Percentiles rank a stretch among this genome's conserved stretches.
phyloP scores from a whole-genome alignment of 805 yeast genomes.

The Komagataella pseudopastoris region DNA sequence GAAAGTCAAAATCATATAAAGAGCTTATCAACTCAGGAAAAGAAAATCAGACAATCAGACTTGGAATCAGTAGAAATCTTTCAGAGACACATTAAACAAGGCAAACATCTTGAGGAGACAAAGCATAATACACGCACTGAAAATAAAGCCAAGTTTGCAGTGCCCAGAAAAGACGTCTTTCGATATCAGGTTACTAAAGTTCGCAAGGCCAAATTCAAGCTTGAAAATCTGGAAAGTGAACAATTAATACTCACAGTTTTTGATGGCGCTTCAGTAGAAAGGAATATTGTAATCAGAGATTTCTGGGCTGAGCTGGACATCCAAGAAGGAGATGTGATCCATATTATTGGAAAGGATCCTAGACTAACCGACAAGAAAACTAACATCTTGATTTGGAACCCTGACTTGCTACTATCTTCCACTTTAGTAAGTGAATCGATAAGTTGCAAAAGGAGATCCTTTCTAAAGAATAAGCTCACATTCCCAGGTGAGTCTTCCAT shows the following conservation, averaged over 20 bases:
- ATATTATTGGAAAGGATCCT: slow-evolving; percentile 37
- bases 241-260: slow-evolving; percentile 45
- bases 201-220: slow-evolving; percentile 16
- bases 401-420: slow-evolving; percentile 72
- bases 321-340: slow-evolving; percentile 41
- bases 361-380: slow-evolving; percentile 37
- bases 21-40: slow-evolving; percentile 2
- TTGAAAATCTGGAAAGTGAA: slow-evolving; percentile 15
- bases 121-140: neutral
- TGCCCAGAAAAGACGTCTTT: slow-evolving; percentile 29
- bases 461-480: slow-evolving; percentile 39
- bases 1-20: slow-evolving; percentile 9
- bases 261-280: slow-evolving; percentile 17
- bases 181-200: slow-evolving; percentile 31
- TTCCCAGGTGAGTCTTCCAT: slow-evolving; percentile 51
- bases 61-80: neutral
- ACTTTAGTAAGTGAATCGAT: slow-evolving; percentile 71
- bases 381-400: slow-evolving; percentile 66
- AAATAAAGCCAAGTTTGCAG: slow-evolving; percentile 26
- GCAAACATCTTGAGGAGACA: neutral
- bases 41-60: slow-evolving; percentile 1
- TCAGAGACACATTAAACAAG: neutral
- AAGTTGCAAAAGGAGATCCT: slow-evolving; percentile 59
- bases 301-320: slow-evolving; percentile 42
- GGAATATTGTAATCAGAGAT: slow-evolving; percentile 42